These are phyloP conservation scores for Aspergillus proliferans DNA, from an alignment of 2,329 filamentous ascomycete genomes.

Conservation along the genomic window DNA sequence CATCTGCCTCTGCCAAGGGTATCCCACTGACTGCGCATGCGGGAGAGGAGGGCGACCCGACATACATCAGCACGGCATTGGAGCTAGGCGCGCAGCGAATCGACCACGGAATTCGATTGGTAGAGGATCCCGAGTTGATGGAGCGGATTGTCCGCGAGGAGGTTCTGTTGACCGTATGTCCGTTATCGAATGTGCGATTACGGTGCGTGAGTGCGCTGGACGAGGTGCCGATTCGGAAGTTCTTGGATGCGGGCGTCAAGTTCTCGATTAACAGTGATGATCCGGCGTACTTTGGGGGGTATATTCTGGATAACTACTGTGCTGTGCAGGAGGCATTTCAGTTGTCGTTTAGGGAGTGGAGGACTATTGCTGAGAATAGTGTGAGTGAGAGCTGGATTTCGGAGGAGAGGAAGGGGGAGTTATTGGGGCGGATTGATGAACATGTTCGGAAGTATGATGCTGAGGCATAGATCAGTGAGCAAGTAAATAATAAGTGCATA, in stretches of 20 bases:
- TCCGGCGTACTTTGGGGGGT: conserved; percentile 69
- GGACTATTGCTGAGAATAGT: conserved; percentile 53
- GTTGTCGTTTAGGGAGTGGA: conserved; percentile 61
- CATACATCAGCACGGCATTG: conserved; percentile 60
- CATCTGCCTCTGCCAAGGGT: conserved; percentile 46
- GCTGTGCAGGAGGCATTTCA: conserved; percentile 67
- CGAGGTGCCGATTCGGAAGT: conserved; percentile 56
- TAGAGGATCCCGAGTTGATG: conserved; percentile 55
- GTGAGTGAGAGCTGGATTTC: conserved; percentile 66
- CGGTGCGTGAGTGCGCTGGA: conserved; percentile 49
- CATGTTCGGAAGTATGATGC: conserved; percentile 22
- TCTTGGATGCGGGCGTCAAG: conserved; percentile 57
- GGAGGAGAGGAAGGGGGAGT: conserved; percentile 54
- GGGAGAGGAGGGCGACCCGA: conserved; percentile 66
- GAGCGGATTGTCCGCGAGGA: conserved; percentile 51
- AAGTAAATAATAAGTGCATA: too few species aligned
- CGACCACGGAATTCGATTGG: conserved; percentile 66
- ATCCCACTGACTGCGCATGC: conserved; percentile 66
- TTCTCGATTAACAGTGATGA: conserved; percentile 72
- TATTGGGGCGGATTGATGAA: conserved; percentile 39
- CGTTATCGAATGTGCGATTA: conserved; percentile 64
- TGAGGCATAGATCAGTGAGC: neutral
- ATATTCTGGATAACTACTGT: conserved; percentile 69
- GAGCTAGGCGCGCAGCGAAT: conserved; percentile 62
- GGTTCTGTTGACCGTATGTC: conserved; percentile 64